A percentile compares a stretch with the other conserved stretches of the same genome.
Evolutionary conservation across 768 basidiomycete species (phyloP).

Genomic region (Amanita muscaria): DNA sequence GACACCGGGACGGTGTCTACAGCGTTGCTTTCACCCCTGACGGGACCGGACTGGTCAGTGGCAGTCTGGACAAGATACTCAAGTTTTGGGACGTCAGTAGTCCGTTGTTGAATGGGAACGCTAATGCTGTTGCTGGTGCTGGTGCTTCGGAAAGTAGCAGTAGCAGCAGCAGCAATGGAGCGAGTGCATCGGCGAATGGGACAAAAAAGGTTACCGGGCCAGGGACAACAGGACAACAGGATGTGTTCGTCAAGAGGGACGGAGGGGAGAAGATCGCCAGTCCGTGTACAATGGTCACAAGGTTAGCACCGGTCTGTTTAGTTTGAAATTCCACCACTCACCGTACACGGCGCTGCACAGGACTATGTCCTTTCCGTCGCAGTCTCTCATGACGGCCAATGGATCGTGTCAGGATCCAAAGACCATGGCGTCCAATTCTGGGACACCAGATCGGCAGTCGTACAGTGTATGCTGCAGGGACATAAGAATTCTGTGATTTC

Average conservation of each 20-base stretch:
- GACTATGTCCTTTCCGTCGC: constrained; percentile 50
- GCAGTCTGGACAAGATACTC: constrained; percentile 82
- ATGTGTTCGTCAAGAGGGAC: constrained; percentile 31
- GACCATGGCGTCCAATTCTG: constrained; percentile 95
- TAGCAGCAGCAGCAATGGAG: too few species aligned
- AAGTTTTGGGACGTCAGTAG: constrained; percentile 84
- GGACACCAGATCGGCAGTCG: constrained; percentile 65
- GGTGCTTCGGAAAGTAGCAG: constrained; percentile 23
- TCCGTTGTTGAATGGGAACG: constrained; percentile 24
- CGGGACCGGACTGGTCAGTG: constrained; percentile 83
- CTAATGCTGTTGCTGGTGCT: too few species aligned
- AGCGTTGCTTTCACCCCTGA: constrained; percentile 90
- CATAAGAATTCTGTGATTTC: constrained; percentile 51
- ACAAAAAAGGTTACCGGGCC: constrained; percentile 8
- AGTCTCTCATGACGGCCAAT: constrained; percentile 84
- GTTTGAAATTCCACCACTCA: not conserved
- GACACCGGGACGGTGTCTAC: constrained; percentile 81
- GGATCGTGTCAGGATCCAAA: constrained; percentile 92
- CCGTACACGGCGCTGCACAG: constrained; percentile 30
- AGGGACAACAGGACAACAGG: constrained; percentile 5
- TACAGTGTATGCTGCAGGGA: constrained; percentile 89
- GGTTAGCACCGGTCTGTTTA: constrained; percentile 37
- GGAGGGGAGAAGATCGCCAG: constrained; percentile 41
- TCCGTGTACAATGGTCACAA: constrained; percentile 83
- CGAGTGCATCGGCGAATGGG: constrained; percentile 8